Base-by-base conservation (phyloP, 768 basidiomycete genomes). In the Phaeotremella fagi region DNA sequence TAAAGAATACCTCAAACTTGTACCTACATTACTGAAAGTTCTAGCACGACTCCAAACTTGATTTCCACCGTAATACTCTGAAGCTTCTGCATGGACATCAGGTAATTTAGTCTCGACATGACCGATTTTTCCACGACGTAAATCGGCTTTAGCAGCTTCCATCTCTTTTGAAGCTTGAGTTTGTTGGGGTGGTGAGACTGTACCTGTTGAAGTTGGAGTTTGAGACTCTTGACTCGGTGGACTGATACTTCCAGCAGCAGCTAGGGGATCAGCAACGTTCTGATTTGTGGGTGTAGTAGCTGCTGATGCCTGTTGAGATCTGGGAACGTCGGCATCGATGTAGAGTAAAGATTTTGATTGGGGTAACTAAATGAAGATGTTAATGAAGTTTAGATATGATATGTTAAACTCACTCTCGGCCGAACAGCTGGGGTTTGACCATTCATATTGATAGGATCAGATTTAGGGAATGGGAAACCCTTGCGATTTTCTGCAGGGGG, bases 21-120 rank as follows among this genome's bases (percentile, higher is more conserved):
- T n/a, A n/a, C n/a, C n/a, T 76, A 91, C 90, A 56, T 83, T 83
- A 60, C 88, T 90, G 74, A 90, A 95, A 0, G 90, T 94, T 67
- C 90, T 80, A 16, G 86, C 83, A 62, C 90, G 85, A 71, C 84
- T 83, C 74, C 83, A 85, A 3, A 83, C 79, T 68, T 94, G 86
- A 38, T 80, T 81, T 18, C 84, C 83, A 37, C 87, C 87, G 61
- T 94, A 94, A 77, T 91, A 91, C 7, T 82, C 81, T 22, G 83
- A 80, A 7, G 89, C 83, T 49, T 92, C 89, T 47, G 79, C 78
- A 61, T 87, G 77, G 50, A 80, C 80, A 29, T 64, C 60, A 1
- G 75, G 75, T 5, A 73, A 52, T 23, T 55, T 53, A 1, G 49
- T 59, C 37, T 66, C 58, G 1, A 27, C 24, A 11, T 61, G 45